Evolutionary conservation across 2,329 filamentous ascomycete species (phyloP), one percentile per base, ranked within the genome.

Genomic region (Chrysoporthe deuterocubensis): DNA sequence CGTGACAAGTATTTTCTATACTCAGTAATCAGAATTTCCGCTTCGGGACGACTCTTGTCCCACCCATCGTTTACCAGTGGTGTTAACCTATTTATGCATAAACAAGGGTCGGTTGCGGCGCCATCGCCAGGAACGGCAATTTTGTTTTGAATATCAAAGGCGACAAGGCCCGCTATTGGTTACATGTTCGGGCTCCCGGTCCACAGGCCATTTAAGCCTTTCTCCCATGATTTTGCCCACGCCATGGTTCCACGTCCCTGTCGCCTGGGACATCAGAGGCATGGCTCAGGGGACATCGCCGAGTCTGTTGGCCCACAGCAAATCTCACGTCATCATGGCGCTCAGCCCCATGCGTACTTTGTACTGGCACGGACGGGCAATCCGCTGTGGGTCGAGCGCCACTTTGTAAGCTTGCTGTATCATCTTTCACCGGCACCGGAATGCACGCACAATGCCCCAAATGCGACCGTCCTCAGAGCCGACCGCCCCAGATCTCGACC

Each of bases 11-110:
- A 4, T n/a, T n/a, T 4, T 40, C 8, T 7, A n/a, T n/a, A 7
- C 2, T 16, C 26, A 16, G 52, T 68, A 66, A 68, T 68, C 67
- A 68, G 37, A 13, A 68, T 67, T 69, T 59, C 67, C 67, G 21
- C 7, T 59, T 67, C 16, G 46, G 43, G 65, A 52, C 16, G 11
- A 4, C 48, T 5, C 21, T 43, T 34, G 48, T 46, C 13, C 37
- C 4, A 14, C 54, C 32, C 34, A n/a, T 21, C 26, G 26, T 57
- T 26, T 34, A 16, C 32, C 26, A 26, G 26, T 26, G 26, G 2
- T 26, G 26, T 26, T 26, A 26, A 26, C 48, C 26, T 11, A n/a
- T 13, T 52, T 11, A 52, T 26, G 48, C 21, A 52, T 21, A 13
- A 32, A 21, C 32, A n/a, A 56, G 52, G 52, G 2, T 37, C 37